Conservation (phyloP, 2,329 filamentous ascomycete species). For the Aspergillus ochraceus region DNA sequence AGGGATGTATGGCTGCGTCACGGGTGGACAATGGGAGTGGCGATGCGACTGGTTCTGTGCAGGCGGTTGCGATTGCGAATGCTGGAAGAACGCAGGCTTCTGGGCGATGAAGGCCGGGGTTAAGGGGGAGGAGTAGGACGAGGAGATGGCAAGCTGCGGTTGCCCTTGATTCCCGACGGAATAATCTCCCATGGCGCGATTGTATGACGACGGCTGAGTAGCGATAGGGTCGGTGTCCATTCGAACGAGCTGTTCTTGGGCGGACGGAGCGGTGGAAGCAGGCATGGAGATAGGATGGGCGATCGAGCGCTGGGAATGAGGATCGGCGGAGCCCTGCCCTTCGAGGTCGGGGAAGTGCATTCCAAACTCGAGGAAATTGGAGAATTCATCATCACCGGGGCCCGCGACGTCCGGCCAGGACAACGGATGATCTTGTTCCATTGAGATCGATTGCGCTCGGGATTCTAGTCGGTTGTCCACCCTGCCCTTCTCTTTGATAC, state of each 20-base stretch:
- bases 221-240: slow-evolving; percentile 30
- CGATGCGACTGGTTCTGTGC: slow-evolving; percentile 30
- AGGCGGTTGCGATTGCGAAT: slow-evolving; percentile 26
- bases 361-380: slow-evolving; percentile 51
- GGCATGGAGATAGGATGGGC: slow-evolving; percentile 31
- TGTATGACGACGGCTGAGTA: slow-evolving; percentile 26
- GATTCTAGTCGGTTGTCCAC: too few species aligned
- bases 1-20: slow-evolving; percentile 29
- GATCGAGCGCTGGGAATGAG: slow-evolving; percentile 33
- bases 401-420: slow-evolving; percentile 36
- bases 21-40: slow-evolving; percentile 21
- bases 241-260: slow-evolving; percentile 26
- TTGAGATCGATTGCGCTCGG: slow-evolving; percentile 12
- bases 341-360: slow-evolving; percentile 47
- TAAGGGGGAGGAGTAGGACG: slow-evolving; percentile 32
- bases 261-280: slow-evolving; percentile 27
- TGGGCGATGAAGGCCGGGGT: slow-evolving; percentile 35
- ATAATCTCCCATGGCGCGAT: slow-evolving; percentile 36
- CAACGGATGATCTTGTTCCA: slow-evolving; percentile 39
- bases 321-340: slow-evolving; percentile 38
- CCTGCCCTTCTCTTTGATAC: not conserved
- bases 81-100: slow-evolving; percentile 28
- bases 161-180: slow-evolving; percentile 32
- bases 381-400: slow-evolving; percentile 49
- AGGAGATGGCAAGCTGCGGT: slow-evolving; percentile 25